A percentile compares a stretch with the other conserved stretches of the same genome.
phyloP scores from a whole-genome alignment of 345 rosid genomes.

The Aethionema arabicum region DNA sequence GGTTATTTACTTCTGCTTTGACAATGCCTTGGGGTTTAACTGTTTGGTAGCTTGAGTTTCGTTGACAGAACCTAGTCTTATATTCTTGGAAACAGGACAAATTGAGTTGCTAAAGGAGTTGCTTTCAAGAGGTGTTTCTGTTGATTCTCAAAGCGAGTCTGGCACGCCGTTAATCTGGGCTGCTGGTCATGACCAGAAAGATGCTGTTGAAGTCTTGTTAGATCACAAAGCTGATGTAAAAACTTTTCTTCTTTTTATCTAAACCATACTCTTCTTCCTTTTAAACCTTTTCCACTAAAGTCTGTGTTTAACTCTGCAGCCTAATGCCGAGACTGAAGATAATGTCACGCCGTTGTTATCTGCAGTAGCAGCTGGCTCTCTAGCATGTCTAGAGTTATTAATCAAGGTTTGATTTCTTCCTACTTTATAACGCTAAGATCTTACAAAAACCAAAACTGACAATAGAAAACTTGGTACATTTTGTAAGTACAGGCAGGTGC shows the following conservation, averaged over 20 bases:
- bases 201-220: slow-evolving; percentile 70
- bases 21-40: no score
- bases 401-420: slow-evolving; percentile 59
- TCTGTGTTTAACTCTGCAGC: slow-evolving; percentile 52
- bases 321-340: slow-evolving; percentile 87
- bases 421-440: not conserved
- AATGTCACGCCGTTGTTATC: slow-evolving; percentile 77
- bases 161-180: slow-evolving; percentile 93
- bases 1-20: slow-evolving; percentile 42
- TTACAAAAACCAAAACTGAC: not conserved
- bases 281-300: not conserved
- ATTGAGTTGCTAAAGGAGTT: slow-evolving; percentile 60
- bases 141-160: slow-evolving; percentile 82
- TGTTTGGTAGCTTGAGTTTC: not conserved
- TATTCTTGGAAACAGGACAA: slow-evolving; percentile 51
- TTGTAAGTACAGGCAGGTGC: slow-evolving; percentile 73
- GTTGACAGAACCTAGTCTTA: not conserved
- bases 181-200: slow-evolving; percentile 81
- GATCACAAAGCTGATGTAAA: slow-evolving; percentile 77
- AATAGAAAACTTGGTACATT: slow-evolving; percentile 12
- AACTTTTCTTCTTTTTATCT: not conserved
- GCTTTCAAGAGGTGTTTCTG: slow-evolving; percentile 64
- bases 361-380: slow-evolving; percentile 88
- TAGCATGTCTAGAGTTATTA: slow-evolving; percentile 66
- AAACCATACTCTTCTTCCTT: not conserved